Percentiles rank a stretch among this genome's conserved stretches.
phyloP scores from a whole-genome alignment of 208 protist genomes.

The Endotrypanum monterogeii region DNA sequence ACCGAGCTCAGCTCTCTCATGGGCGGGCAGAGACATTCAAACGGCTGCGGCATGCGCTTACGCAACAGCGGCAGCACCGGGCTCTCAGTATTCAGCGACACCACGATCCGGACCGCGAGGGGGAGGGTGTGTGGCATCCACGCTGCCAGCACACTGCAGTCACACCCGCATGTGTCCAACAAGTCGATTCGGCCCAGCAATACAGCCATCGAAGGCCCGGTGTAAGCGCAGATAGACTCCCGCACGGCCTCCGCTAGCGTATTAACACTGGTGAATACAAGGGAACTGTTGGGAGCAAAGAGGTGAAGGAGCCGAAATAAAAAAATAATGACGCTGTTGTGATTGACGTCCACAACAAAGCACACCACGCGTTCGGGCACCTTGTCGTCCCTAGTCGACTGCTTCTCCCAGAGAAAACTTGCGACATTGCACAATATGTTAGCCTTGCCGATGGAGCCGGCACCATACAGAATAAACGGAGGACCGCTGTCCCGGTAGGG shows the following conservation, averaged over 20 bases:
- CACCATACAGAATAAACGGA: constrained; percentile 77
- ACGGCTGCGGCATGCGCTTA: constrained; percentile 78
- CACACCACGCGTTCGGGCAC: constrained; percentile 39
- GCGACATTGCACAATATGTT: constrained; percentile 63
- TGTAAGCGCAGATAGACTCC: constrained; percentile 51
- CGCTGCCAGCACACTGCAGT: constrained; percentile 38
- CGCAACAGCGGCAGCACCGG: constrained; percentile 67
- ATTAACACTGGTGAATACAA: constrained; percentile 44
- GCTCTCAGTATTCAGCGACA: constrained; percentile 70
- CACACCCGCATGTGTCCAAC: constrained; percentile 61
- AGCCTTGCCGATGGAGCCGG: constrained; percentile 52
- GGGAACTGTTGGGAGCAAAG: constrained; percentile 34
- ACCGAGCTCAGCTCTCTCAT: constrained; percentile 48
- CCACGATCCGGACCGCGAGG: constrained; percentile 47
- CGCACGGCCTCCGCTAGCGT: constrained; percentile 47
- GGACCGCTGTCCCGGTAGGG: constrained; percentile 39
- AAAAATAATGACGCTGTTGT: constrained; percentile 57
- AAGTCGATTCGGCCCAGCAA: constrained; percentile 60
- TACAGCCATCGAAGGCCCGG: constrained; percentile 51
- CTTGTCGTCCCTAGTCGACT: constrained; percentile 7
- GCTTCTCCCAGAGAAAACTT: constrained; percentile 22
- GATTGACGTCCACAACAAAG: constrained; percentile 36
- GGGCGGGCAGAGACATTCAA: constrained; percentile 71
- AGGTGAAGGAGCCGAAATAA: constrained; percentile 61
- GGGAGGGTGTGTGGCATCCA: constrained; percentile 80